A percentile compares a stretch with the other conserved stretches of the same genome.
Conservation (phyloP, 1,284 basidiomycete species). For the Trichosporon sp. region DNA sequence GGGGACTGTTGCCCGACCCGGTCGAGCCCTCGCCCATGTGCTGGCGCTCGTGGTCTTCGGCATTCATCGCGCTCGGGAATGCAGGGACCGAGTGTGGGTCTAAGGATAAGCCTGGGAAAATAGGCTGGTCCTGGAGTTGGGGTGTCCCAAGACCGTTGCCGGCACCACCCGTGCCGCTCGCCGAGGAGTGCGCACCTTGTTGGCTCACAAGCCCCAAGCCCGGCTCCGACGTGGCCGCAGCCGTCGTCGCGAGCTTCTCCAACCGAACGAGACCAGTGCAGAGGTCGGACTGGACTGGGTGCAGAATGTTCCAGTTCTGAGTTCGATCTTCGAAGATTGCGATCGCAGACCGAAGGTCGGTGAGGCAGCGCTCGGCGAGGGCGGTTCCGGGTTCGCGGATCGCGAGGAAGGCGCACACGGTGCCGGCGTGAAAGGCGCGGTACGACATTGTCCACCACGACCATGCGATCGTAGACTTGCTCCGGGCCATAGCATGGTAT, state of each 20-base stretch:
- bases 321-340: constrained; percentile 50
- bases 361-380: constrained; percentile 48
- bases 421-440: constrained; percentile 55
- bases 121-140: constrained; percentile 16
- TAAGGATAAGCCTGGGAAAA: constrained; percentile 16
- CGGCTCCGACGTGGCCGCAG: constrained; percentile 24
- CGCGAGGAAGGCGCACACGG: constrained; percentile 55
- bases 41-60: constrained; percentile 8
- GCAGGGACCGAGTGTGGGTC: constrained; percentile 15
- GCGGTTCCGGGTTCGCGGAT: constrained; percentile 52
- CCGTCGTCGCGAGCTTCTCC: constrained; percentile 47
- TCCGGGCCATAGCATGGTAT: constrained; percentile 46
- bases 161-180: neutral
- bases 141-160: constrained; percentile 16
- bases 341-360: constrained; percentile 49
- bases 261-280: constrained; percentile 52
- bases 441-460: constrained; percentile 55
- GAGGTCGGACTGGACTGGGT: constrained; percentile 55
- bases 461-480: constrained; percentile 52
- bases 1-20: constrained; percentile 5
- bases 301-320: constrained; percentile 48
- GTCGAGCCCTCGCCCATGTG: neutral
- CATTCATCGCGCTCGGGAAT: constrained; percentile 6
- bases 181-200: constrained; percentile 15
- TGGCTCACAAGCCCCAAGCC: constrained; percentile 17